A percentile compares a stretch with the other conserved stretches of the same genome.
Conservation (phyloP, 192 early-diverging fungal genomes). For the Rhizophagus sp. region DNA sequence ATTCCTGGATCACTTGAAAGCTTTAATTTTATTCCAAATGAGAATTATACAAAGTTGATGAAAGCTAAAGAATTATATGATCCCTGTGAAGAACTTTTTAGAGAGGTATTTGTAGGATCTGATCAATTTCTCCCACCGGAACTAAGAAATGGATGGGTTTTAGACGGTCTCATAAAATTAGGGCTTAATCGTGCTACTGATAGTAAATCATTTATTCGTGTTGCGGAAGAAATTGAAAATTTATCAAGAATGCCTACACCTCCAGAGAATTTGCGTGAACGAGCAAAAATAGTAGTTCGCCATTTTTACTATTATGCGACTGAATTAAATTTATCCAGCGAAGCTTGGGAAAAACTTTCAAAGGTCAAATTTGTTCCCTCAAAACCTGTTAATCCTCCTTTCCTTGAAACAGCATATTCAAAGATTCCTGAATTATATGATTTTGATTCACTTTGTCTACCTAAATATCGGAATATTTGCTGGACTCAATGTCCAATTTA, state of each 20-base stretch:
- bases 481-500: conserved; percentile 6
- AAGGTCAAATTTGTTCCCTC: background rate
- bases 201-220: background rate
- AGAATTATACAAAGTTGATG: background rate
- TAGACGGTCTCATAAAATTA: background rate
- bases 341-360: background rate
- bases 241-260: background rate
- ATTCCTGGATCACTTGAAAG: background rate
- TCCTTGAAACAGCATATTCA: background rate
- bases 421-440: background rate
- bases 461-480: background rate
- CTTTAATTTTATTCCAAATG: background rate
- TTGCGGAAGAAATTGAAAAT: background rate
- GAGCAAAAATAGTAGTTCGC: background rate
- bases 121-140: background rate
- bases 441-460: background rate
- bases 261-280: background rate
- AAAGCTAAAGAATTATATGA: background rate
- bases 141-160: background rate
- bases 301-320: background rate
- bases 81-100: background rate
- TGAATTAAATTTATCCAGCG: background rate
- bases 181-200: background rate
- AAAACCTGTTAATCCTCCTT: background rate
- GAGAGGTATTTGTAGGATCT: background rate